These are phyloP conservation scores for Hemisphaericaspora nanyangensis DNA, from an alignment of 805 yeast species.

Conservation along the genomic window DNA sequence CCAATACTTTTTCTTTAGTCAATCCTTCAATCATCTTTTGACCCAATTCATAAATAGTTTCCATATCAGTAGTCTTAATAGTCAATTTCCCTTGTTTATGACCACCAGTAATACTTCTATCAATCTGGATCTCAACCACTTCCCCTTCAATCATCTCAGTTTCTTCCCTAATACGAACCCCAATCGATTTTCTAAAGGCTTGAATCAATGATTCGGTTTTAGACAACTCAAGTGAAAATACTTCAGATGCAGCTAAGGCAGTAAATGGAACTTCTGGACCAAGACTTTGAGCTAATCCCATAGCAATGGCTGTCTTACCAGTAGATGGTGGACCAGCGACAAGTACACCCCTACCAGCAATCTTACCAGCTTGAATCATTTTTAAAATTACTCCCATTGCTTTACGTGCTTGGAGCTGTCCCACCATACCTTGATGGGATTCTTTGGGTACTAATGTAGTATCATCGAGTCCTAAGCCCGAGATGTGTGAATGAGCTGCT, in stretches of 20 bases:
- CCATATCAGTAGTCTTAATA: constrained; percentile 97
- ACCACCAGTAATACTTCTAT: constrained; percentile 92
- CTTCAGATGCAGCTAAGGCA: constrained; percentile 90
- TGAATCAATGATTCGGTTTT: constrained; percentile 97
- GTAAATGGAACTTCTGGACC: constrained; percentile 89
- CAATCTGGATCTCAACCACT: constrained; percentile 94
- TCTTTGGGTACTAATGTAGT: constrained; percentile 79
- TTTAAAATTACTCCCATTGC: constrained; percentile 94
- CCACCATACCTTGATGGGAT: constrained; percentile 91
- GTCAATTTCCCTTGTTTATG: constrained; percentile 98
- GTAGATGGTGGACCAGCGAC: constrained; percentile 99
- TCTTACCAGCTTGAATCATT: constrained; percentile 89
- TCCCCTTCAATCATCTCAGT: constrained; percentile 98
- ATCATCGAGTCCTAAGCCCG: constrained; percentile 96
- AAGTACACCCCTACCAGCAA: constrained; percentile 94
- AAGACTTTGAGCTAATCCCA: constrained; percentile 78
- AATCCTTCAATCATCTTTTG: constrained; percentile 92
- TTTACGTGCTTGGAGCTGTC: constrained; percentile 89
- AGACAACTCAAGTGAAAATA: constrained; percentile 84
- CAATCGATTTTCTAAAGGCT: constrained; percentile 93
- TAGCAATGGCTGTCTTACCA: constrained; percentile 97
- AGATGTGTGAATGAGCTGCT: constrained; percentile 97
- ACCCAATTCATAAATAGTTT: constrained; percentile 93
- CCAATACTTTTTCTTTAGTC: constrained; percentile 90
- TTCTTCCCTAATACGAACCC: constrained; percentile 92